These are phyloP conservation scores for Puccinia triticina DNA, from an alignment of 1,284 basidiomycete genomes.

Conservation along the genomic window DNA sequence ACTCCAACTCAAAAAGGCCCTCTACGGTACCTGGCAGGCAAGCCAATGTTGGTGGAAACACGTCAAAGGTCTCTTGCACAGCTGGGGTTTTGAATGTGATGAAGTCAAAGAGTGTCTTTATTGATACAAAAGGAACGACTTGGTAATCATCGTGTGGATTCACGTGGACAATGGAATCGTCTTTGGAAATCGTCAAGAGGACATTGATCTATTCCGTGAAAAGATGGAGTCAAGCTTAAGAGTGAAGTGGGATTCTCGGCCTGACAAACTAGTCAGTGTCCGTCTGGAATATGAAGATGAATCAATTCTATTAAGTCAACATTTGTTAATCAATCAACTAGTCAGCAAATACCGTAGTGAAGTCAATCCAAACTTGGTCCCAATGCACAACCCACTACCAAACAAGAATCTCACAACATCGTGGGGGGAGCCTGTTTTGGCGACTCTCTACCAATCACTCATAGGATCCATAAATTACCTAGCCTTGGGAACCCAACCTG, in stretches of 20 bases:
- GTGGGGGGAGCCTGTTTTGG: too few relatives aligned
- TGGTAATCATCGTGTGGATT: neutral
- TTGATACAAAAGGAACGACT: neutral
- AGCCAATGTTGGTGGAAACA: conserved; percentile 28
- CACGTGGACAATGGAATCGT: too few relatives aligned
- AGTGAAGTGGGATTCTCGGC: neutral
- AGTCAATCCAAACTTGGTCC: too few relatives aligned
- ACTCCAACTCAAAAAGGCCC: neutral
- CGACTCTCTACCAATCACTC: too few relatives aligned
- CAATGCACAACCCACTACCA: neutral
- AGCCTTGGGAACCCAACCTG: neutral
- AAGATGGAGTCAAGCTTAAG: neutral
- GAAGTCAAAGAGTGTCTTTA: conserved; percentile 13
- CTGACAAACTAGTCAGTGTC: neutral
- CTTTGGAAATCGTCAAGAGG: neutral
- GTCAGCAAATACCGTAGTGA: neutral
- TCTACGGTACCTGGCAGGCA: conserved; percentile 17
- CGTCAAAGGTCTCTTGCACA: neutral
- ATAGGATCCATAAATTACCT: too few relatives aligned
- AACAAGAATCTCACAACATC: too few relatives aligned
- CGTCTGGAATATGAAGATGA: too few relatives aligned
- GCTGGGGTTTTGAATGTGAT: neutral
- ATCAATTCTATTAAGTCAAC: too few relatives aligned
- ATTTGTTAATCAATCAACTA: neutral
- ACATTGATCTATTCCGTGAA: neutral